phyloP scores from a whole-genome alignment of 2,329 filamentous ascomycete species.

The Penicillium glabrum region DNA sequence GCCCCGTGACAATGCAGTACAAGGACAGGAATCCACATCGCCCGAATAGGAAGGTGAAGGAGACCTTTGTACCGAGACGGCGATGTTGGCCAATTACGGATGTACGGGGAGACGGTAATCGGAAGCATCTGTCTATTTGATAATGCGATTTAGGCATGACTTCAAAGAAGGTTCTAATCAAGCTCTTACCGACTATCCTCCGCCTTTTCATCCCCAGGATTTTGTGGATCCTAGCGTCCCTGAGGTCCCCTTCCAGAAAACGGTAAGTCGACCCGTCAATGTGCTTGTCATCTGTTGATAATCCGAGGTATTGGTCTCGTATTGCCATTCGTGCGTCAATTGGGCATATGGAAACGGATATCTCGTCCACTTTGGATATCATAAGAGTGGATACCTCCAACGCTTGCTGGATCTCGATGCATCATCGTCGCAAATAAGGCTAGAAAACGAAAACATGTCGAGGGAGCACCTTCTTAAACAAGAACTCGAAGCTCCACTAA shows the following conservation, averaged over 20 bases:
- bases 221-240: slow-evolving; percentile 1
- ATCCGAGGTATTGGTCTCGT: not conserved
- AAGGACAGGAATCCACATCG: not conserved
- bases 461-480: not conserved
- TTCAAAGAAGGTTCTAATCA: not conserved
- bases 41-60: slow-evolving; percentile 15
- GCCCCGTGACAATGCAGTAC: not conserved
- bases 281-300: not conserved
- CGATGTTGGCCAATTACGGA: slow-evolving; percentile 15
- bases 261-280: not conserved
- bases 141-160: not conserved
- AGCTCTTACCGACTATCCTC: not conserved
- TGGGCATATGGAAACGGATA: not conserved
- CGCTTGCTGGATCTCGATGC: not conserved
- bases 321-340: not conserved
- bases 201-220: not conserved
- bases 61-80: slow-evolving; percentile 13
- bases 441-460: not conserved
- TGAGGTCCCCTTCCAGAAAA: not conserved
- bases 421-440: not conserved
- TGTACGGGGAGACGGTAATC: not conserved
- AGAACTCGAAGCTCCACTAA: not conserved
- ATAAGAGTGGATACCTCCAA: not conserved
- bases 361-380: not conserved
- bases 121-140: not conserved